phyloP scores from a whole-genome alignment of 352 stramenopile genomes.

The Globisporangium cystogenes region DNA sequence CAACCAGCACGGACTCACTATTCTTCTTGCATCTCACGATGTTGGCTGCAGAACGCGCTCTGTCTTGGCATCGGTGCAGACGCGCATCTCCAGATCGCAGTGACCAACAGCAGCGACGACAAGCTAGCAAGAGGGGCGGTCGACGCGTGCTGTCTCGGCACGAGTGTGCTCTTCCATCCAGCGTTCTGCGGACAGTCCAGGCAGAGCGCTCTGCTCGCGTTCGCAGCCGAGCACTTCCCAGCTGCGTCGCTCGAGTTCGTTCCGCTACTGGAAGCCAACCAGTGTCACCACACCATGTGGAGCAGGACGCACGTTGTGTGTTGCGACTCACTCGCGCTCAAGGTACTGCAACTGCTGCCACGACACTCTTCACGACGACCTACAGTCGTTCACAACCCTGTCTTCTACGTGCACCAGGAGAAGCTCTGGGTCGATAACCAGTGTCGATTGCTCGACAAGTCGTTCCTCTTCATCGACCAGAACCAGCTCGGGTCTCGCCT shows the following conservation, averaged over 20 bases:
- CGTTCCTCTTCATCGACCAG: conserved; percentile 11
- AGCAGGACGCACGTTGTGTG: conserved; percentile 4
- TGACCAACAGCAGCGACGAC: background rate
- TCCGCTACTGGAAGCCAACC: too few relatives aligned
- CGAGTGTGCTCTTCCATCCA: conserved; percentile 5
- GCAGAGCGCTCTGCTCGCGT: conserved; percentile 1
- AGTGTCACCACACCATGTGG: conserved; percentile 3
- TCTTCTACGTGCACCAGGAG: conserved; percentile 6
- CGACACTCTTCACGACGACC: background rate
- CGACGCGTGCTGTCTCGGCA: conserved; percentile 2
- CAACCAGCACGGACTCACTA: too few relatives aligned
- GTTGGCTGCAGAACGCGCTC: conserved; percentile 12
- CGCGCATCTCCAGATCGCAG: conserved; percentile 8
- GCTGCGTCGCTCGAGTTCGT: conserved; percentile 1
- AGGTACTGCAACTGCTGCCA: background rate
- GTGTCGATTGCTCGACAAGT: conserved; percentile 15
- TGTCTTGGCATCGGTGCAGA: conserved; percentile 17
- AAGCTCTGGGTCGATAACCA: conserved; percentile 18
- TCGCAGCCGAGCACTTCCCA: conserved; percentile 3
- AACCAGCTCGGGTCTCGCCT: background rate
- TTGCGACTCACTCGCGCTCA: conserved; percentile 6
- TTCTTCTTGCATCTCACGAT: background rate
- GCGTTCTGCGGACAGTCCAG: background rate
- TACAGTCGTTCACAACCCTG: background rate
- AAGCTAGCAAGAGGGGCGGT: background rate